phyloP scores from a whole-genome alignment of 2,329 filamentous ascomycete genomes.

The Curvularia lunata region DNA sequence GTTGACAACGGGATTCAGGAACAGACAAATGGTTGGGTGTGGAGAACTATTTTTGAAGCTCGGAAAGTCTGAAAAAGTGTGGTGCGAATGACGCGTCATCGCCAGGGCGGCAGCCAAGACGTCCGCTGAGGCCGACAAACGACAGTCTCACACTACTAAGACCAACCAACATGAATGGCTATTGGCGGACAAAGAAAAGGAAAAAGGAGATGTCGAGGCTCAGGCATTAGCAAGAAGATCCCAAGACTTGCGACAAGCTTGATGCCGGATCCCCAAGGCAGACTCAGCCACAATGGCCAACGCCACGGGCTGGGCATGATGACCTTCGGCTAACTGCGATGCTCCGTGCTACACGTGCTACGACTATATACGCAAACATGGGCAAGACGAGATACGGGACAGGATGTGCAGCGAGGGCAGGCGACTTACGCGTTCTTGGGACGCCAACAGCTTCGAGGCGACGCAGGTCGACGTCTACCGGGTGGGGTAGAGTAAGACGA shows the following conservation, averaged over 20 bases:
- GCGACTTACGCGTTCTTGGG: constrained; percentile 15
- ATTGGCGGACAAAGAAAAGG: neutral
- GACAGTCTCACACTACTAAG: neutral
- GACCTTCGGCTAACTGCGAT: neutral
- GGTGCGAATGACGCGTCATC: constrained; percentile 16
- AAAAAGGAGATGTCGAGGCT: neutral
- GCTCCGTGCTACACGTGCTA: neutral
- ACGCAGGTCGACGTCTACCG: constrained; percentile 3
- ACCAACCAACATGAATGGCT: neutral
- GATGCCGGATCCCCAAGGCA: neutral
- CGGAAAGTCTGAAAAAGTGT: constrained; percentile 4
- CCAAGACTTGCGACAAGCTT: neutral
- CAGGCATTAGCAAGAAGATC: neutral
- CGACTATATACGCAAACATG: neutral
- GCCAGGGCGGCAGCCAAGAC: constrained; percentile 4
- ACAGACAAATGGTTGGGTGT: neutral
- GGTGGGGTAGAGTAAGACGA: constrained; percentile 16
- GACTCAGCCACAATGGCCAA: constrained; percentile 8
- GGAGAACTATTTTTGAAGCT: constrained; percentile 3
- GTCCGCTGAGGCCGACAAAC: neutral
- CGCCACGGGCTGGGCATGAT: neutral
- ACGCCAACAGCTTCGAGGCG: constrained; percentile 9
- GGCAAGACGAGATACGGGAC: neutral
- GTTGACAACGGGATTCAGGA: neutral
- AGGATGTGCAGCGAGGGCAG: neutral